Base-by-base conservation (phyloP, 495 filamentous ascomycete species). In the Monascus purpureus region DNA sequence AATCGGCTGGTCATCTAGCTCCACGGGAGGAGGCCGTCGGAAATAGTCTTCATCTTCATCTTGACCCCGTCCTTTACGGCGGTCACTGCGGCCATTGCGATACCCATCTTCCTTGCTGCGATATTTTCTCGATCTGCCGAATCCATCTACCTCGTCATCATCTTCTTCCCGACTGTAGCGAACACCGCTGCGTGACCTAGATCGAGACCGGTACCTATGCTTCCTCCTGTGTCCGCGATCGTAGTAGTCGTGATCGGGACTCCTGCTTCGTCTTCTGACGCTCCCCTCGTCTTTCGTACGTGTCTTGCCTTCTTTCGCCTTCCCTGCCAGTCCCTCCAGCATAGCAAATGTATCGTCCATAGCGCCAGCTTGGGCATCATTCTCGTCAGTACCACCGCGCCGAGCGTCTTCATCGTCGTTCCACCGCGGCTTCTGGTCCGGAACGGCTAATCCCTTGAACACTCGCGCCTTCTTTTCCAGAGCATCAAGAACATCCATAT, bases 271-370 rank as follows among this genome's bases (percentile, higher is more conserved):
- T 52, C 84, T 92, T 41, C 73, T 56, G 33, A 53, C 63, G 15
- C 53, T 52, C 27, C 49, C 49, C n/a, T 63, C 46, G 19, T 55
- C 45, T 33, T 38, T 42, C 14, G 43, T 23, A 20, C 38, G 43
- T 23, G 65, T 36, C 46, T 56, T 43, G 38, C 59, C 48, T 35
- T 65, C 44, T 49, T 58, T 61, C 24, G 62, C 57, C 39, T 88
- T 87, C 9, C 75, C 70, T 32, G 83, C 86, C 25, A 96, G 61
- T 12, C 80, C 77, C 50, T 96, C 92, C 13, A 99, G 58, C 51
- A 88, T 70, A 3, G 84, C 85, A 47, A 99, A 75, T 5, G 90
- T 93, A 54, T 99, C 92, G 47, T 96, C 90, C 53, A 95, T 82
- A 17, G 75, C 77, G 47, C 75, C 75, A 9, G 44, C 48, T 36